Evolutionary conservation across 257 asterid species (phyloP).

Genomic region (Petrea volubilis): DNA sequence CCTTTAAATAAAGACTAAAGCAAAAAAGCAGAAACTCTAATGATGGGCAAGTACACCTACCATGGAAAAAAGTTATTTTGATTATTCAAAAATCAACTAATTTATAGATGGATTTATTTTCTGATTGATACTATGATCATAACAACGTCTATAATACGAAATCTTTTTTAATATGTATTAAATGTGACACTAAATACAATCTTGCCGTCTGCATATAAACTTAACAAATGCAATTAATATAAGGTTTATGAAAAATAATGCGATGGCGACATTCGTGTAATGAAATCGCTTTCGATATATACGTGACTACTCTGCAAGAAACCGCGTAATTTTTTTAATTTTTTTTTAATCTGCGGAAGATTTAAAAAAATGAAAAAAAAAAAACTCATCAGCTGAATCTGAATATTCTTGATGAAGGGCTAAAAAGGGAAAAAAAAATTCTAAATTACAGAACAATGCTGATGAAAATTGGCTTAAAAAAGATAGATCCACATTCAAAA

Average conservation of each 20-base stretch:
- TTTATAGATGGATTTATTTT: neutral
- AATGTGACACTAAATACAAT: constrained; percentile 12
- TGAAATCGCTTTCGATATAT: constrained; percentile 11
- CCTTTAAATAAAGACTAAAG: constrained; percentile 20
- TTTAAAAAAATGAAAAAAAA: too few species aligned
- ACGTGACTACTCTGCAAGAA: constrained; percentile 11
- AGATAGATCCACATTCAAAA: constrained; percentile 13
- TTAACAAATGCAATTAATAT: neutral
- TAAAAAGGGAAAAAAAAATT: neutral
- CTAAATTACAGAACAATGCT: neutral
- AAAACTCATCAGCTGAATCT: neutral
- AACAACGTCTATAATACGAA: constrained; percentile 35
- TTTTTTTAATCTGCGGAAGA: neutral
- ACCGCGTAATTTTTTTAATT: neutral
- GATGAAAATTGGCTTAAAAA: neutral
- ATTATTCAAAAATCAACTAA: constrained; percentile 11
- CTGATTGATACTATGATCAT: neutral
- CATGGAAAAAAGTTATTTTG: constrained; percentile 18
- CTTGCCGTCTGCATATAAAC: constrained; percentile 23
- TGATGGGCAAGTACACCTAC: constrained; percentile 29
- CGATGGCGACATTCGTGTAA: constrained; percentile 36
- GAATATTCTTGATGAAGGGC: neutral
- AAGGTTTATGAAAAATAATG: constrained; percentile 9
- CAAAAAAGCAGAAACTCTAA: constrained; percentile 18
- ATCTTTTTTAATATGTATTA: constrained; percentile 6